These are phyloP conservation scores for Ceratobasidium sp. DNA, from an alignment of 1,284 basidiomycete genomes.

Conservation along the genomic window DNA sequence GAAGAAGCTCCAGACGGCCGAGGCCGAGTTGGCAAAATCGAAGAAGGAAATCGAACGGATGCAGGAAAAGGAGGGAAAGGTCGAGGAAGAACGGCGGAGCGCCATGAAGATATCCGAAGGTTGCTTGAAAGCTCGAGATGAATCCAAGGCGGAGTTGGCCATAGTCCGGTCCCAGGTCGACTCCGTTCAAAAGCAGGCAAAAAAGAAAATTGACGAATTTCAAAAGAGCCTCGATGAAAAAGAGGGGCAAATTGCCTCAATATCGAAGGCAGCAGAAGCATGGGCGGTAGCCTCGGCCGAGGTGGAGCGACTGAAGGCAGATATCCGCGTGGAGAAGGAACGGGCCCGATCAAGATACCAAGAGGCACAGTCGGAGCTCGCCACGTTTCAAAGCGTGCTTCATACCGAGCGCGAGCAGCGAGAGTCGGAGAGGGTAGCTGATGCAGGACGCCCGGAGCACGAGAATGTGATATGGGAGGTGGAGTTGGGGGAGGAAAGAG, in stretches of 20 bases:
- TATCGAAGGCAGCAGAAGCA: not conserved
- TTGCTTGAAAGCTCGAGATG: not conserved
- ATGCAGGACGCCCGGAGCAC: not conserved
- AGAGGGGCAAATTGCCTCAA: not conserved
- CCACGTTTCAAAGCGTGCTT: not conserved
- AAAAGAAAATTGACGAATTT: not conserved
- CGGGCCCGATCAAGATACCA: no score
- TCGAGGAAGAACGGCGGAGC: constrained; percentile 4
- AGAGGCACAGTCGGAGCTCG: not conserved
- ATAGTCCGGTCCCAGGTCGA: not conserved
- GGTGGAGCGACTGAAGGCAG: not conserved
- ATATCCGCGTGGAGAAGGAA: not conserved
- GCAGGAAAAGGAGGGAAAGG: not conserved
- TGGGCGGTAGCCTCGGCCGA: not conserved
- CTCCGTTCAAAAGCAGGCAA: constrained; percentile 7
- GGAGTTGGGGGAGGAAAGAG: not conserved
- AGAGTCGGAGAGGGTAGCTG: not conserved
- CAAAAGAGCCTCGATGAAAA: not conserved
- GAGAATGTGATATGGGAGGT: not conserved
- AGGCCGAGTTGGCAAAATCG: not conserved
- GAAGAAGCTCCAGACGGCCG: not conserved
- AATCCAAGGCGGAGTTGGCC: not conserved
- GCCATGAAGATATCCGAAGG: constrained; percentile 8
- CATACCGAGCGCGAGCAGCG: not conserved
- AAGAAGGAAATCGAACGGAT: not conserved